Conservation (phyloP, 164 flowering plant species). For the Magnolia kwangsiensis region DNA sequence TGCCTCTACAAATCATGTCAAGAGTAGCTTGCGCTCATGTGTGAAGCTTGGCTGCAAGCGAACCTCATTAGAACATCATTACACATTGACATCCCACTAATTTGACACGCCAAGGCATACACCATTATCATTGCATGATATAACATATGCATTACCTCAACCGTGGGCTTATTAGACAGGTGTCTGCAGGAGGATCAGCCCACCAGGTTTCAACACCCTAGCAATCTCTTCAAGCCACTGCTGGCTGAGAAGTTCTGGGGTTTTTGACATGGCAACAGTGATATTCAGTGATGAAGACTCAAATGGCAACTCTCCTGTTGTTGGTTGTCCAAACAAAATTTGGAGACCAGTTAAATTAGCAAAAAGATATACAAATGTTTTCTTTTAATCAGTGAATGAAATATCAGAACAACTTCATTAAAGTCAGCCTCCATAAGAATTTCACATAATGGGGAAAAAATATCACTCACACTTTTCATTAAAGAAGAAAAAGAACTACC, state of each 20-base stretch:
- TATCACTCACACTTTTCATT: background rate
- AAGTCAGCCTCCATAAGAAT: no score
- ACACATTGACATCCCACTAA: background rate
- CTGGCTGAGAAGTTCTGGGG: conserved; percentile 42
- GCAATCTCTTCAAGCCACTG: conserved; percentile 45
- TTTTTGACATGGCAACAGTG: conserved; percentile 32
- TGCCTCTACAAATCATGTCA: conserved; percentile 67
- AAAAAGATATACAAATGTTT: background rate
- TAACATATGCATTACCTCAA: conserved; percentile 25
- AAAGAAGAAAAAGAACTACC: no score
- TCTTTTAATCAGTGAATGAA: background rate
- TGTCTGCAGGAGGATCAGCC: conserved; percentile 36
- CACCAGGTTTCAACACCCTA: conserved; percentile 75
- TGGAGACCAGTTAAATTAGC: background rate
- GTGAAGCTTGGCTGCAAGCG: conserved; percentile 41
- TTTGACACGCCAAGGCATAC: background rate
- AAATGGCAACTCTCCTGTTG: conserved; percentile 54
- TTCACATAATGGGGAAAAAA: background rate
- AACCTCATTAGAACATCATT: background rate
- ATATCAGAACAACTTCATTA: background rate
- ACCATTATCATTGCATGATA: background rate
- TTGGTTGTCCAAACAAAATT: background rate
- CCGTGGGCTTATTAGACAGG: conserved; percentile 21
- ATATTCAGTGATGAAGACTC: conserved; percentile 56
- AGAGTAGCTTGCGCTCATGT: conserved; percentile 52